These are phyloP conservation scores for Phytopythium mirpurense DNA, from an alignment of 352 stramenopile species.

Conservation along the genomic window DNA sequence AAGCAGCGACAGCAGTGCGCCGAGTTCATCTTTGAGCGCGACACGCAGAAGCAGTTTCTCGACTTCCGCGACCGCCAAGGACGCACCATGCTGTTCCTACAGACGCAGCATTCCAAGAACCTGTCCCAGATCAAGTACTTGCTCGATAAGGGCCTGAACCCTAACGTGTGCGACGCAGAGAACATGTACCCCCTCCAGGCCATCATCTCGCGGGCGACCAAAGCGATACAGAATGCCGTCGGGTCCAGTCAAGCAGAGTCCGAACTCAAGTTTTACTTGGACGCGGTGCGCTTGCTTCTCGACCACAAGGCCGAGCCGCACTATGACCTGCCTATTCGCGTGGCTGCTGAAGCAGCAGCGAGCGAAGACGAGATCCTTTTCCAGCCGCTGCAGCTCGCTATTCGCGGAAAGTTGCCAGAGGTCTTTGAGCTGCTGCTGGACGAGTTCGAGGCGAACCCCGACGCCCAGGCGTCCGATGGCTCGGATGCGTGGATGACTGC, in stretches of 20 bases:
- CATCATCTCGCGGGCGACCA: conserved; percentile 36
- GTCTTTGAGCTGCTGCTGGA: conserved; percentile 49
- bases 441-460: conserved; percentile 31
- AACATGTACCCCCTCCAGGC: conserved; percentile 56
- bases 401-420: conserved; percentile 31
- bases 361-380: conserved; percentile 6
- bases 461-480: conserved; percentile 30
- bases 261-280: conserved; percentile 33
- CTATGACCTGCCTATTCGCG: conserved; percentile 31
- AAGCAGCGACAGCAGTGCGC: conserved; percentile 53
- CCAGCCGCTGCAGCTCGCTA: conserved; percentile 63
- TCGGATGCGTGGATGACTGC: conserved; percentile 62
- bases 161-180: conserved; percentile 60
- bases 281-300: conserved; percentile 47
- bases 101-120: conserved; percentile 66
- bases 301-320: conserved; percentile 37
- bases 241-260: conserved; percentile 5
- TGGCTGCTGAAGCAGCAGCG: conserved; percentile 12
- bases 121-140: conserved; percentile 62
- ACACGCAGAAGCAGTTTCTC: conserved; percentile 49
- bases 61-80: conserved; percentile 72
- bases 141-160: conserved; percentile 59
- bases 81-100: conserved; percentile 77
- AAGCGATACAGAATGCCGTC: conserved; percentile 4
- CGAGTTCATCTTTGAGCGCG: conserved; percentile 60